Evolutionary conservation across 768 basidiomycete species (phyloP).

Genomic region (Leccinum subtestaceum): DNA sequence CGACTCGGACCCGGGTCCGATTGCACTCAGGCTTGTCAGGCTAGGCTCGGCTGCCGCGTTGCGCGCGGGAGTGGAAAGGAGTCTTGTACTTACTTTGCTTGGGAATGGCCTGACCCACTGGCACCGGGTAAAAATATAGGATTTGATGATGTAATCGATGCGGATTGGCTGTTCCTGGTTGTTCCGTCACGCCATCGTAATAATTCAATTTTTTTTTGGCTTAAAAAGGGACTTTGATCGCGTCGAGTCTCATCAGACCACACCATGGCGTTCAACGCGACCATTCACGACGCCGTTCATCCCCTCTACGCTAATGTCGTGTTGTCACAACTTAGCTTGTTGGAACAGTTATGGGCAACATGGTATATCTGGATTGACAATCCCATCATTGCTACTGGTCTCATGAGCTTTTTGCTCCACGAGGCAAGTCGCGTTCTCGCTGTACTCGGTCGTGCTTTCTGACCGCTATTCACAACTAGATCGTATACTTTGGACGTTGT

Average conservation of each 20-base stretch:
- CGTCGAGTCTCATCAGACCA: not conserved
- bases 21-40: too few relatives aligned
- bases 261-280: constrained; percentile 44
- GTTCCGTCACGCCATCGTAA: not conserved
- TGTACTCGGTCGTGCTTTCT: not conserved
- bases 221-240: not conserved
- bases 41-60: too few relatives aligned
- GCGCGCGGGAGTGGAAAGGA: too few relatives aligned
- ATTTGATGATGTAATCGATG: not conserved
- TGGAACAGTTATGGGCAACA: constrained; percentile 77
- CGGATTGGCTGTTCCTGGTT: not conserved
- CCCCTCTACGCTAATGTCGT: constrained; percentile 58
- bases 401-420: constrained; percentile 90
- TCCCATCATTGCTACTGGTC: constrained; percentile 88
- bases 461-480: constrained; percentile 38
- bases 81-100: too few relatives aligned
- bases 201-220: not conserved
- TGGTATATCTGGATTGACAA: constrained; percentile 89
- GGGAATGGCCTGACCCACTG: too few relatives aligned
- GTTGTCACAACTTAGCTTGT: constrained; percentile 57
- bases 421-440: constrained; percentile 57
- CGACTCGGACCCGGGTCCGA: too few relatives aligned
- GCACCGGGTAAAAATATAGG: too few relatives aligned
- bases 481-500: constrained; percentile 95
- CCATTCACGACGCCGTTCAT: constrained; percentile 32